Percentiles rank a stretch among this genome's conserved stretches.
These are phyloP conservation scores for Trichoderma atroviride DNA, from an alignment of 2,329 filamentous ascomycete genomes.

Conservation along the genomic window DNA sequence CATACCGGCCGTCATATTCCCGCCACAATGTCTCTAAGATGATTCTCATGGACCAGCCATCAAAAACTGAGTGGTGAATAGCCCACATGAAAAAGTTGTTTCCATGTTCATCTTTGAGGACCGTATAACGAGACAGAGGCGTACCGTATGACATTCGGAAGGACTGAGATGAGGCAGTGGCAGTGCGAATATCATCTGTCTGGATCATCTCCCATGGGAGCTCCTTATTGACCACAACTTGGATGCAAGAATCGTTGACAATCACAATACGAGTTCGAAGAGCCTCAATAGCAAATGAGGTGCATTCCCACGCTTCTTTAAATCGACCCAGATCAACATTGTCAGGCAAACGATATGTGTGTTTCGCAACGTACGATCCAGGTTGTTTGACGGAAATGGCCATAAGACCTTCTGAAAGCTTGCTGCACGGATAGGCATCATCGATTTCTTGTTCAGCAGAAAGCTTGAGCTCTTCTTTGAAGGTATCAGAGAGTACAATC, in stretches of 20 bases:
- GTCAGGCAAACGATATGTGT: constrained; percentile 38
- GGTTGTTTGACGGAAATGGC: constrained; percentile 37
- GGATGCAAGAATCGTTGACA: constrained; percentile 21
- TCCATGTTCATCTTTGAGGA: neutral
- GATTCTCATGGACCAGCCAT: constrained; percentile 34
- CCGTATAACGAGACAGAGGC: constrained; percentile 8
- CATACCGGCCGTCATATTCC: constrained; percentile 10
- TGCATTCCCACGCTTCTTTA: constrained; percentile 35
- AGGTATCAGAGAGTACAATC: neutral
- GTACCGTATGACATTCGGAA: constrained; percentile 20
- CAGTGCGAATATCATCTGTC: neutral
- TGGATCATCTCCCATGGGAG: constrained; percentile 3
- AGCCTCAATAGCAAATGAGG: neutral
- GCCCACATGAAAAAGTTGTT: constrained; percentile 32
- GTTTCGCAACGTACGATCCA: constrained; percentile 30
- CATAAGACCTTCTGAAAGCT: constrained; percentile 44
- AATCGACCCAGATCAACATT: constrained; percentile 34
- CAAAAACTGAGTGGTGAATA: constrained; percentile 36
- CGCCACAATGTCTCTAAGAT: constrained; percentile 27
- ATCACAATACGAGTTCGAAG: constrained; percentile 25
- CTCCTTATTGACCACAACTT: constrained; percentile 28
- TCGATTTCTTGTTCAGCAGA: constrained; percentile 23
- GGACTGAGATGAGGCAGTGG: neutral
- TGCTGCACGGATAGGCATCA: constrained; percentile 41
- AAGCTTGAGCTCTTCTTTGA: neutral